Evolutionary conservation across 2,329 filamentous ascomycete genomes (phyloP).

Genomic region (Curvularia sp.): DNA sequence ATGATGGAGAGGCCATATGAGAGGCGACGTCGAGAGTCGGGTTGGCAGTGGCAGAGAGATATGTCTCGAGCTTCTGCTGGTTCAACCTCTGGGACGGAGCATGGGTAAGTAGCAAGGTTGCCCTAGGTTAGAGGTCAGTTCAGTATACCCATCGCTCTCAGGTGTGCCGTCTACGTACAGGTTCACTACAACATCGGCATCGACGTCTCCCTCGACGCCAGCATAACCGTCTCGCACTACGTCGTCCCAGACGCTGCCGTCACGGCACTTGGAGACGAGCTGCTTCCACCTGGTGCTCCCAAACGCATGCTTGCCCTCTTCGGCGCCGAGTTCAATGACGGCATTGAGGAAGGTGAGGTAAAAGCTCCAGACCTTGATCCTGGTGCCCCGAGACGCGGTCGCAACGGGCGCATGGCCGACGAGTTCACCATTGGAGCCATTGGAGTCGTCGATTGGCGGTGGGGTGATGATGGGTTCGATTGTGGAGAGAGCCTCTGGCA

Average conservation of each 20-base stretch:
- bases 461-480: constrained; percentile 81
- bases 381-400: constrained; percentile 77
- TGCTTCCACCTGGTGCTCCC: constrained; percentile 84
- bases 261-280: constrained; percentile 82
- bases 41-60: constrained; percentile 77
- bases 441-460: constrained; percentile 43
- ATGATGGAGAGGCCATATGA: constrained; percentile 61
- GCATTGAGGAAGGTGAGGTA: constrained; percentile 94
- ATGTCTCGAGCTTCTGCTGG: constrained; percentile 86
- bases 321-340: constrained; percentile 83
- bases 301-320: constrained; percentile 89
- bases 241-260: constrained; percentile 93
- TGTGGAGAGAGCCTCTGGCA: constrained; percentile 87
- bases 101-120: constrained; percentile 89
- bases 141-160: not conserved
- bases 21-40: constrained; percentile 75
- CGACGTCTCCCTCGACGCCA: constrained; percentile 86
- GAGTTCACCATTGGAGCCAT: constrained; percentile 31
- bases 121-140: constrained; percentile 59
- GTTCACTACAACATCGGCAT: constrained; percentile 92
- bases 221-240: constrained; percentile 87
- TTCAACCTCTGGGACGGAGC: constrained; percentile 82
- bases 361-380: constrained; percentile 96
- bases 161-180: constrained; percentile 62
- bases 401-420: constrained; percentile 71